Percentiles rank a stretch among this genome's conserved stretches.
phyloP scores from a whole-genome alignment of 2,329 filamentous ascomycete genomes.

The Zymoseptoria crescenta region DNA sequence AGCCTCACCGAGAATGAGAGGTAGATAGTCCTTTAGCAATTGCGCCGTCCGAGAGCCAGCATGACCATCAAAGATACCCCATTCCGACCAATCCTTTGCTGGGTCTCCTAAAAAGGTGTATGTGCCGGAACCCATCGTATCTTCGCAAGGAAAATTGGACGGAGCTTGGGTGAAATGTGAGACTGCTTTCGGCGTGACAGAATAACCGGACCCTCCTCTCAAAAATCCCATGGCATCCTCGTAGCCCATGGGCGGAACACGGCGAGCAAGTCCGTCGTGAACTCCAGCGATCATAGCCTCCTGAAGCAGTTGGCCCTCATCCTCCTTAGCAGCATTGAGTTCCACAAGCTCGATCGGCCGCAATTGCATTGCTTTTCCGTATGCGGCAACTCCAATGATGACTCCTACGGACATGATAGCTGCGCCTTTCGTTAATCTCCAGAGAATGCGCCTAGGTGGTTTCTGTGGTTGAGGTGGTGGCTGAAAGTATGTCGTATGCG shows the following conservation, averaged over 20 bases:
- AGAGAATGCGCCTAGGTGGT: slow-evolving; percentile 14
- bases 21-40: slow-evolving; percentile 19
- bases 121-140: slow-evolving; percentile 16
- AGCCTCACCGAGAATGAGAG: slow-evolving; percentile 15
- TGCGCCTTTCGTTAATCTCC: slow-evolving; percentile 1
- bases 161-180: slow-evolving; percentile 20
- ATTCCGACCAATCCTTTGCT: slow-evolving; percentile 24
- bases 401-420: slow-evolving; percentile 2
- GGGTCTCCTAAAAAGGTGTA: slow-evolving; percentile 18
- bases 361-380: background rate
- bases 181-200: slow-evolving; percentile 19
- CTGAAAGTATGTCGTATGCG: slow-evolving; percentile 27
- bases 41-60: slow-evolving; percentile 26
- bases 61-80: slow-evolving; percentile 38
- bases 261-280: slow-evolving; percentile 12
- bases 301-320: slow-evolving; percentile 6
- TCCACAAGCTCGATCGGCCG: slow-evolving; percentile 1
- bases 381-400: slow-evolving; percentile 4
- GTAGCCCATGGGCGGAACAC: slow-evolving; percentile 15
- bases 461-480: slow-evolving; percentile 18
- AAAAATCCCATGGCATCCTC: slow-evolving; percentile 19
- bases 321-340: slow-evolving; percentile 7
- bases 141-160: slow-evolving; percentile 27
- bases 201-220: slow-evolving; percentile 14
- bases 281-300: slow-evolving; percentile 16